These are phyloP conservation scores for Streptanthus diversifolius DNA, from an alignment of 345 rosid species.

Conservation along the genomic window DNA sequence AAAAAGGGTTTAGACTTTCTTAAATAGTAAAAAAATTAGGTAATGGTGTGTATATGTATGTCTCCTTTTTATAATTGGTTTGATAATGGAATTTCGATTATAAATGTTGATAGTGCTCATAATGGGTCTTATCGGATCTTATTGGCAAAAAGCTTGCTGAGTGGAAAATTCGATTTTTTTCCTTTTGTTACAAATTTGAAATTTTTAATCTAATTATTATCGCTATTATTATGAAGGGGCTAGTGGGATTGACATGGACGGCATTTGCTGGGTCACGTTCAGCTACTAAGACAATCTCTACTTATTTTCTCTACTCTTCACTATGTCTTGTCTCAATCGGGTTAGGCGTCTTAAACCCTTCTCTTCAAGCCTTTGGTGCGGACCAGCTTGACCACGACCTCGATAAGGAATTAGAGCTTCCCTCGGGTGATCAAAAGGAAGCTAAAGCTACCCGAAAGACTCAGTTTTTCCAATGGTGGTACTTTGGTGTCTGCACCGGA, in stretches of 20 bases:
- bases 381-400: conserved; percentile 59
- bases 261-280: conserved; percentile 56
- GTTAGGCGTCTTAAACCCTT: conserved; percentile 79
- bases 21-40: not conserved
- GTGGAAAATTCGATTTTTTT: conserved; percentile 12
- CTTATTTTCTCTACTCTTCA: conserved; percentile 61
- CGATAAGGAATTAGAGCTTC: conserved; percentile 42
- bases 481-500: conserved; percentile 78
- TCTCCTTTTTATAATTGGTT: not conserved
- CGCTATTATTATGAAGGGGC: conserved; percentile 49
- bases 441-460: conserved; percentile 50
- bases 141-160: conserved; percentile 12
- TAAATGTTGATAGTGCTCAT: conserved; percentile 15
- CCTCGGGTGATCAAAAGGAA: conserved; percentile 39
- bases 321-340: conserved; percentile 77
- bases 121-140: conserved; percentile 18
- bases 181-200: not conserved
- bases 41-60: conserved; percentile 1
- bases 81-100: conserved; percentile 11
- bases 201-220: not conserved
- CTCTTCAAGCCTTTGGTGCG: conserved; percentile 91
- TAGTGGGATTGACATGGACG: conserved; percentile 78
- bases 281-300: conserved; percentile 45
- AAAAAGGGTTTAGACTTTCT: not conserved
- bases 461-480: conserved; percentile 84